These are phyloP conservation scores for Aspergillus neoniger DNA, from an alignment of 2,329 filamentous ascomycete genomes.

Conservation along the genomic window DNA sequence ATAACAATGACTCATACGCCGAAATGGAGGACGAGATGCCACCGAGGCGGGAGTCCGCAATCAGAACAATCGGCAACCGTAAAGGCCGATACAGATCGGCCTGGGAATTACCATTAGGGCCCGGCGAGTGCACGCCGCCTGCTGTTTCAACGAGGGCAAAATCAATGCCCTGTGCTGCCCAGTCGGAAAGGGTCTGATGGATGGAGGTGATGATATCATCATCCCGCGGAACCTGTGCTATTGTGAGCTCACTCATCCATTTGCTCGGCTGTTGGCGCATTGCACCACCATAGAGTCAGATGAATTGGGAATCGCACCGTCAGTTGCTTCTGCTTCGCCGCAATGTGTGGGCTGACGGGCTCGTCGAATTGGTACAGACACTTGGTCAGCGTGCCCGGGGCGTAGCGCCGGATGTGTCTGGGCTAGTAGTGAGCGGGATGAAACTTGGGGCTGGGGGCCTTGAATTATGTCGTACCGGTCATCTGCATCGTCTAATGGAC, in stretches of 20 bases:
- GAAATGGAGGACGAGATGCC: conserved; percentile 80
- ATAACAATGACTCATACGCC: conserved; percentile 73
- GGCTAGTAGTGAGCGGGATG: neutral
- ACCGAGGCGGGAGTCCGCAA: conserved; percentile 74
- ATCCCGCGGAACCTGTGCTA: conserved; percentile 51
- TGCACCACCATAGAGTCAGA: neutral
- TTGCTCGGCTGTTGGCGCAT: neutral
- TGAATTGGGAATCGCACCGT: conserved; percentile 9
- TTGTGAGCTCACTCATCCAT: conserved; percentile 8
- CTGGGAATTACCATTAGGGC: conserved; percentile 73
- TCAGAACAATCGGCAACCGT: conserved; percentile 70
- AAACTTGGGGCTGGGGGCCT: neutral
- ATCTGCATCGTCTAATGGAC: conserved; percentile 68
- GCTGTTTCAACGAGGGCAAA: conserved; percentile 77
- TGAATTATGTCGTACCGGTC: conserved; percentile 53
- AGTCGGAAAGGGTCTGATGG: conserved; percentile 44
- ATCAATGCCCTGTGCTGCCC: conserved; percentile 45
- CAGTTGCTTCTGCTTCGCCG: conserved; percentile 58
- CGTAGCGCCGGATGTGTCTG: conserved; percentile 63
- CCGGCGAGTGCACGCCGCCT: conserved; percentile 77
- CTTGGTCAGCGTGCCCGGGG: conserved; percentile 57
- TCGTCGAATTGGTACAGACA: conserved; percentile 72
- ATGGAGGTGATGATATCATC: conserved; percentile 54
- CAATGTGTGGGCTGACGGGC: conserved; percentile 76
- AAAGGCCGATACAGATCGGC: conserved; percentile 76